phyloP scores from a whole-genome alignment of 257 asterid species.

The Capsicum pubescens region DNA sequence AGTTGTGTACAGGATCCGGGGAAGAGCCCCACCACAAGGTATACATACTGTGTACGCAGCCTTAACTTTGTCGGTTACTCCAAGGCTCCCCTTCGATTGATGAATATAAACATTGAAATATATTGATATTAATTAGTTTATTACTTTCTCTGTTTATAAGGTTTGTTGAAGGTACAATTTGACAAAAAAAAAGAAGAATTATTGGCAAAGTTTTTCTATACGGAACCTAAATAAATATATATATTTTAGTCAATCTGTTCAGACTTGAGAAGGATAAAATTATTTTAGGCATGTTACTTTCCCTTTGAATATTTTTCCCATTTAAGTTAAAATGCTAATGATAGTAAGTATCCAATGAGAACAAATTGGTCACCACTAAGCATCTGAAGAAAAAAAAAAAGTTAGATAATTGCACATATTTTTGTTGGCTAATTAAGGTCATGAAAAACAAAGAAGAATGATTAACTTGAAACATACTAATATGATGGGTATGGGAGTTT shows the following conservation, averaged over 20 bases:
- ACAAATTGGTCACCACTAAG: background rate
- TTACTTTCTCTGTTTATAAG: background rate
- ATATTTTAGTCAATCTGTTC: background rate
- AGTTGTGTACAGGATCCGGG: background rate
- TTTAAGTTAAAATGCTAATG: background rate
- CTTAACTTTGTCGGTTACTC: no score
- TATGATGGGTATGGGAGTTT: background rate
- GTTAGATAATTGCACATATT: background rate
- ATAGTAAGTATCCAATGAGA: slow-evolving; percentile 1
- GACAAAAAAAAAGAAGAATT: background rate
- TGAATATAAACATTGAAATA: no score
- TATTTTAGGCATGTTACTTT: background rate
- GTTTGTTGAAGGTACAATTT: background rate
- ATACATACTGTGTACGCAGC: no score
- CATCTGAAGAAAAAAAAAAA: background rate
- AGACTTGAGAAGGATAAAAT: background rate
- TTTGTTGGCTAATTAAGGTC: slow-evolving; percentile 23
- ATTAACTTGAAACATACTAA: background rate
- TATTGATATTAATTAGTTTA: background rate
- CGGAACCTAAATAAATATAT: background rate
- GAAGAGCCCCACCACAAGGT: no score
- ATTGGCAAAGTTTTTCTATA: background rate
- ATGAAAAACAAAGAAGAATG: background rate
- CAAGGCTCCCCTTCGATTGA: no score
- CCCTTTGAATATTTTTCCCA: background rate